A percentile compares a stretch with the other conserved stretches of the same genome.
These are phyloP conservation scores for Venturia effusa DNA, from an alignment of 2,329 filamentous ascomycete genomes.

Conservation along the genomic window DNA sequence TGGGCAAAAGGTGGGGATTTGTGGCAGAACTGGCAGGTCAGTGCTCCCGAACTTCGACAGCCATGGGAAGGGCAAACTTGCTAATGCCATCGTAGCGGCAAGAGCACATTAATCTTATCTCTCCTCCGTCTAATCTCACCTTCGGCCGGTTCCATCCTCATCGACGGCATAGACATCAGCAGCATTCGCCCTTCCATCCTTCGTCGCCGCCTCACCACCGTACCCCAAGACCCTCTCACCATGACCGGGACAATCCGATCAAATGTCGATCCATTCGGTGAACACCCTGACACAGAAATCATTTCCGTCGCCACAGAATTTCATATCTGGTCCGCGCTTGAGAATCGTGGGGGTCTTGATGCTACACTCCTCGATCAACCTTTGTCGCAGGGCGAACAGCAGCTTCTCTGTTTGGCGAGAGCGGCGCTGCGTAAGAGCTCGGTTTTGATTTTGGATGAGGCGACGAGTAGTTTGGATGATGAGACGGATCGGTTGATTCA, in stretches of 20 bases:
- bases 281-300: not conserved
- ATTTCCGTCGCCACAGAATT: not conserved
- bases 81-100: constrained; percentile 43
- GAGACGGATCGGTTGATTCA: constrained; percentile 34
- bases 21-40: too few species aligned
- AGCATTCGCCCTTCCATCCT: constrained; percentile 23
- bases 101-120: constrained; percentile 38
- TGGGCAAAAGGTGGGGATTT: too few species aligned
- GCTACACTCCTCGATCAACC: not conserved
- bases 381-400: constrained; percentile 7
- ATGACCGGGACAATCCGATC: constrained; percentile 1
- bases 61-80: too few species aligned
- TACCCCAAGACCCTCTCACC: constrained; percentile 7
- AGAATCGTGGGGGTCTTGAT: not conserved
- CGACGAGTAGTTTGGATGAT: constrained; percentile 27
- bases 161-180: constrained; percentile 40
- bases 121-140: constrained; percentile 40
- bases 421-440: constrained; percentile 5
- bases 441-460: constrained; percentile 16
- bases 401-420: constrained; percentile 7
- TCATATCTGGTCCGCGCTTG: not conserved
- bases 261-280: not conserved
- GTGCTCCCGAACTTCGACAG: too few species aligned
- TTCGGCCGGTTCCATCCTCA: constrained; percentile 30
- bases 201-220: constrained; percentile 29